These are phyloP conservation scores for Pleurotus giganteus DNA, from an alignment of 768 basidiomycete genomes.

Conservation along the genomic window DNA sequence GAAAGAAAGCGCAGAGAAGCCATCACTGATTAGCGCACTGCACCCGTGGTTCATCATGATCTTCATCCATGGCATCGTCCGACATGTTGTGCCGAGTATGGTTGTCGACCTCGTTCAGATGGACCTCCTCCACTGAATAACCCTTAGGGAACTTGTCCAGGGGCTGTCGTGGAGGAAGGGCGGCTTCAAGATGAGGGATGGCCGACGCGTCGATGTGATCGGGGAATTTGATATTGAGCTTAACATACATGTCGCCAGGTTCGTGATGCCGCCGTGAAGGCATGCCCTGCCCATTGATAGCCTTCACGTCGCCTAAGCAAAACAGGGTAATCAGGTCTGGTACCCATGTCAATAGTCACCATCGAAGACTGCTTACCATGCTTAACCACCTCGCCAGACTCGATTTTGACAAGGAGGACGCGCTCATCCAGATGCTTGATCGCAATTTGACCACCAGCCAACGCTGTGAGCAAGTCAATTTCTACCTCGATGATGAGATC, in stretches of 20 bases:
- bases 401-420: conserved; percentile 76
- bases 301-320: conserved; percentile 75
- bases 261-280: conserved; percentile 98
- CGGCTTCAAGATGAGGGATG: conserved; percentile 76
- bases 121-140: conserved; percentile 77
- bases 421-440: conserved; percentile 95
- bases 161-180: conserved; percentile 76
- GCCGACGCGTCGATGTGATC: conserved; percentile 66
- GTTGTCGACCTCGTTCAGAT: conserved; percentile 76
- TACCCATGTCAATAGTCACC: not conserved
- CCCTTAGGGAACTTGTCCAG: conserved; percentile 68
- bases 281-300: conserved; percentile 96
- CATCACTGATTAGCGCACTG: conserved; percentile 90
- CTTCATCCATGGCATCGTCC: conserved; percentile 89
- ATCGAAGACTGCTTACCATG: conserved; percentile 57
- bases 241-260: conserved; percentile 88
- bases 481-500: conserved; percentile 86
- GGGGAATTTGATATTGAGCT: conserved; percentile 87
- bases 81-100: conserved; percentile 46
- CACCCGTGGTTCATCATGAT: conserved; percentile 87
- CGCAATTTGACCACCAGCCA: conserved; percentile 87
- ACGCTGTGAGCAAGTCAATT: conserved; percentile 88
- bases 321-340: conserved; percentile 15
- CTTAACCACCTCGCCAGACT: conserved; percentile 90
- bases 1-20: conserved; percentile 9